Evolutionary conservation across 2,329 filamentous ascomycete genomes (phyloP).

Genomic region (Clathrospora elynae): DNA sequence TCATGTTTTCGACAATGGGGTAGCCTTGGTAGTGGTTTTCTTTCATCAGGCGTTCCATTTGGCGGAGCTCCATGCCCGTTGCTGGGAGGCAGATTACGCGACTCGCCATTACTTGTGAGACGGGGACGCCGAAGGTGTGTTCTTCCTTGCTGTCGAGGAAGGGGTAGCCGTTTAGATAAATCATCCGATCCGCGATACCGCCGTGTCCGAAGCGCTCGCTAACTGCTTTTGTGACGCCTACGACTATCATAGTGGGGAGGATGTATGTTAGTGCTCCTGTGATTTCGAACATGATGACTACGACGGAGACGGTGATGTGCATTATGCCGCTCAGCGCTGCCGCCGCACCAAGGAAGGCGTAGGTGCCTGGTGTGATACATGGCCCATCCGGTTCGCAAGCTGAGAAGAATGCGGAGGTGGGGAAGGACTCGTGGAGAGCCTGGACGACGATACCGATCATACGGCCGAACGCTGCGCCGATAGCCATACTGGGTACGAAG

Average conservation of each 20-base stretch:
- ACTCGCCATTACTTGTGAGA: conserved; percentile 85
- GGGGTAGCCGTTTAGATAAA: conserved; percentile 97
- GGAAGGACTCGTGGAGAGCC: conserved; percentile 82
- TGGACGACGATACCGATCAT: conserved; percentile 95
- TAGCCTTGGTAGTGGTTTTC: conserved; percentile 90
- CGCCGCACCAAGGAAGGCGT: conserved; percentile 91
- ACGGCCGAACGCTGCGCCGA: conserved; percentile 91
- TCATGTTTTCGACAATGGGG: conserved; percentile 79
- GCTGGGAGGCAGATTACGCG: conserved; percentile 75
- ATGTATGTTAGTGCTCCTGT: conserved; percentile 98
- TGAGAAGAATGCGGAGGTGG: conserved; percentile 81
- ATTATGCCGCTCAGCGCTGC: conserved; percentile 94
- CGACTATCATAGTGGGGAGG: conserved; percentile 97
- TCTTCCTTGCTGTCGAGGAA: conserved; percentile 98
- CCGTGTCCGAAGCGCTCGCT: conserved; percentile 91
- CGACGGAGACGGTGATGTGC: conserved; percentile 95
- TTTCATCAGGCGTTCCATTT: conserved; percentile 75
- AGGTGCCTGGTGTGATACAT: conserved; percentile 96
- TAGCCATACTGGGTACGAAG: conserved; percentile 97
- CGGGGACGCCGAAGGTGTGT: conserved; percentile 92
- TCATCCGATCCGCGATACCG: conserved; percentile 97
- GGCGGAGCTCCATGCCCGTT: conserved; percentile 73
- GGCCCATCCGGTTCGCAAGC: conserved; percentile 88
- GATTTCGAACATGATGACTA: conserved; percentile 99
- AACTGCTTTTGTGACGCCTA: conserved; percentile 93